Conservation (phyloP, 345 rosid species). For the Salix udensis region DNA sequence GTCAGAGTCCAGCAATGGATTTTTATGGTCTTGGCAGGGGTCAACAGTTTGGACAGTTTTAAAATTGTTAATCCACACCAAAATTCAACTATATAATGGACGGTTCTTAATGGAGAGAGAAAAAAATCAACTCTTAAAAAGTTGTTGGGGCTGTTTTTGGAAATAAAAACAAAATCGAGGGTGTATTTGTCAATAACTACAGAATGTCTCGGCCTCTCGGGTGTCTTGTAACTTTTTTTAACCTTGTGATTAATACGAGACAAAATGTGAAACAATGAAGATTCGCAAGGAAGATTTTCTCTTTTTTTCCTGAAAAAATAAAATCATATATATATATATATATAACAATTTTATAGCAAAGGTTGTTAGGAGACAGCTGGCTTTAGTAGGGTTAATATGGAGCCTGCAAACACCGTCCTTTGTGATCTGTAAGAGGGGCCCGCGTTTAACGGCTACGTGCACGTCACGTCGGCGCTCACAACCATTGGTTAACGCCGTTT, state of each 20-base stretch:
- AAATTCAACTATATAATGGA: not conserved
- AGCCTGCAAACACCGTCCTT: constrained; percentile 54
- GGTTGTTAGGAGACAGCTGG: constrained; percentile 37
- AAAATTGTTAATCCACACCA: too few relatives aligned
- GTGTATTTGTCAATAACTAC: not conserved
- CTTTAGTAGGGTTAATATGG: constrained; percentile 13
- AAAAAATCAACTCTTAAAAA: too few relatives aligned
- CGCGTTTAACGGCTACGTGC: constrained; percentile 40
- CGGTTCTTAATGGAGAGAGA: not conserved
- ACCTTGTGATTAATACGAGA: not conserved
- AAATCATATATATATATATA: not conserved
- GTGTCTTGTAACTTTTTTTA: too few relatives aligned
- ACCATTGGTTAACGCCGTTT: constrained; percentile 17
- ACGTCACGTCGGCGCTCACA: constrained; percentile 14
- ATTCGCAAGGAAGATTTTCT: not conserved
- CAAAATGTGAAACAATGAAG: not conserved
- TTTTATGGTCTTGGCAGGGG: not conserved
- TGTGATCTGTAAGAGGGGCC: constrained; percentile 49
- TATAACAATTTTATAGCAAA: not conserved
- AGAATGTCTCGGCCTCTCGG: not conserved
- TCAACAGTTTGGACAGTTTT: not conserved
- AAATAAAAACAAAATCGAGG: not conserved
- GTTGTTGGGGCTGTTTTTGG: not conserved
- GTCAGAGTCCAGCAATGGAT: not conserved
- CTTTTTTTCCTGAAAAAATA: not conserved